These are phyloP conservation scores for Yueomyces sinensis DNA, from an alignment of 805 yeast species.

Conservation along the genomic window DNA sequence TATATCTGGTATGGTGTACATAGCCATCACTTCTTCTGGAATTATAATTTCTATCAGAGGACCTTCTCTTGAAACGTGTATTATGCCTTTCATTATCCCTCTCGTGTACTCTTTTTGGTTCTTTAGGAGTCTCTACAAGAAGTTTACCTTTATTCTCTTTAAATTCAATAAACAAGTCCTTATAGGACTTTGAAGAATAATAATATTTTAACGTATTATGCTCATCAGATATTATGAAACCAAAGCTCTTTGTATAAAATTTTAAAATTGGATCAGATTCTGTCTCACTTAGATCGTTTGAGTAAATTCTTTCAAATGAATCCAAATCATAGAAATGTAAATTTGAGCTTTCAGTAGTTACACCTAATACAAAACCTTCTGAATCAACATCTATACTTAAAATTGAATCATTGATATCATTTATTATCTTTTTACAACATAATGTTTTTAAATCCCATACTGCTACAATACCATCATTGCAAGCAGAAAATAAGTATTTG, in stretches of 20 bases:
- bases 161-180: neutral
- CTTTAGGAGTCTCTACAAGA: neutral
- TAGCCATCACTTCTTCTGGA: too few relatives aligned
- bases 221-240: constrained; percentile 11
- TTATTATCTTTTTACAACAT: constrained; percentile 7
- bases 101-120: neutral
- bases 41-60: too few relatives aligned
- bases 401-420: constrained; percentile 9
- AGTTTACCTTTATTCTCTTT: too few relatives aligned
- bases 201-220: constrained; percentile 10
- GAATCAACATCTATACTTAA: constrained; percentile 13
- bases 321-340: constrained; percentile 10
- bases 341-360: constrained; percentile 9
- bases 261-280: constrained; percentile 8
- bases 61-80: too few relatives aligned
- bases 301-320: constrained; percentile 3
- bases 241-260: constrained; percentile 16
- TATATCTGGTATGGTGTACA: too few relatives aligned
- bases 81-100: neutral
- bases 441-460: constrained; percentile 13
- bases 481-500: constrained; percentile 35
- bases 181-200: neutral
- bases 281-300: constrained; percentile 1
- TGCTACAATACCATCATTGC: constrained; percentile 21
- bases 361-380: constrained; percentile 13